Percentiles rank a stretch among this genome's conserved stretches.
Conservation (phyloP, 2,329 filamentous ascomycete genomes). For the Arachnopeziza araneosa region DNA sequence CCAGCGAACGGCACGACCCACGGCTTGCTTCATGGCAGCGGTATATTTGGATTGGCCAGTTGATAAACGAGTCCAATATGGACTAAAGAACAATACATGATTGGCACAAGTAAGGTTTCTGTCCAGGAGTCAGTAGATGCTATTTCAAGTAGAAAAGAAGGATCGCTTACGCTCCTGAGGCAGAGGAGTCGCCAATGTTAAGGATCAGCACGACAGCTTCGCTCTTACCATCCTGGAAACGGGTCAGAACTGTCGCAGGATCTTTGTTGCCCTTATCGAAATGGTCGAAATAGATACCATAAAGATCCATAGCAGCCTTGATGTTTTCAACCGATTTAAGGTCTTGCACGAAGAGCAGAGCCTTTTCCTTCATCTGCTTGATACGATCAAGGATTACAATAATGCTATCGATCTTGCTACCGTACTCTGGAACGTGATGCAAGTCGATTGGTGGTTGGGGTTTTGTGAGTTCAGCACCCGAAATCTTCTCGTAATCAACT, state of each 20-base stretch:
- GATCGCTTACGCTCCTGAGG: slow-evolving; percentile 51
- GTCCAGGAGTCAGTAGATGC: slow-evolving; percentile 7
- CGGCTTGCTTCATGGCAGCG: slow-evolving; percentile 55
- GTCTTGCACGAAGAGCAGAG: slow-evolving; percentile 51
- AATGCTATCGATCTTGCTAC: slow-evolving; percentile 43
- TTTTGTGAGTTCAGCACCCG: neutral
- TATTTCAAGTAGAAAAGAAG: neutral
- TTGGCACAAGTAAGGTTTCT: slow-evolving; percentile 60
- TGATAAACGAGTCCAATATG: slow-evolving; percentile 37
- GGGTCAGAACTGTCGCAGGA: slow-evolving; percentile 32
- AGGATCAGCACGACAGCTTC: slow-evolving; percentile 46
- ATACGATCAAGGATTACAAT: slow-evolving; percentile 38
- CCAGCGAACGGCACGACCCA: slow-evolving; percentile 53
- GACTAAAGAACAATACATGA: slow-evolving; percentile 58
- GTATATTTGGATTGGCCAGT: slow-evolving; percentile 48
- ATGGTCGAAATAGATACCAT: slow-evolving; percentile 31
- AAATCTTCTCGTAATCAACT: slow-evolving; percentile 1
- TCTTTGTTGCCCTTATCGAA: slow-evolving; percentile 28
- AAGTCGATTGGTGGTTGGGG: neutral
- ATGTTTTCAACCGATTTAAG: slow-evolving; percentile 38
- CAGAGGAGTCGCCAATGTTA: slow-evolving; percentile 49
- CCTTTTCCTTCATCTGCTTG: slow-evolving; percentile 38
- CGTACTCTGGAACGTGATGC: slow-evolving; percentile 23
- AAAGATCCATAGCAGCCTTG: slow-evolving; percentile 28
- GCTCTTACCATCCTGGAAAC: slow-evolving; percentile 35